Percentiles rank a stretch among this genome's conserved stretches.
Evolutionary conservation across 306 rosid species (phyloP).

Genomic region (Quercus glauca): DNA sequence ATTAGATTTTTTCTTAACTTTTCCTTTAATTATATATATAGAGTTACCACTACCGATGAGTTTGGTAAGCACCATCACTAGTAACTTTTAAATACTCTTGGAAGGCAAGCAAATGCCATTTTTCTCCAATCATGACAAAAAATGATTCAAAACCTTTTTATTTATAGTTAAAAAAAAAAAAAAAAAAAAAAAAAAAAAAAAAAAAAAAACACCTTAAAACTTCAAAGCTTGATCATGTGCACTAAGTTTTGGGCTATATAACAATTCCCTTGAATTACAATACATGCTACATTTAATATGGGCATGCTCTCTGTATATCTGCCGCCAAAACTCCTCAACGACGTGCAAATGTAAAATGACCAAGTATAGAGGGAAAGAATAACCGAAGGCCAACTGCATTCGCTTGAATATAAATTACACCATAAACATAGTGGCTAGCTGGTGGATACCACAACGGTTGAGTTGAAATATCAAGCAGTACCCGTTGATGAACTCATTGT

Average conservation of each 20-base stretch:
- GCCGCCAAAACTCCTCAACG: conserved; percentile 17
- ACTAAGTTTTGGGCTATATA: conserved; percentile 12
- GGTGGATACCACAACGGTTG: background rate
- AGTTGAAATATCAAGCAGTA: background rate
- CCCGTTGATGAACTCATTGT: conserved; percentile 27
- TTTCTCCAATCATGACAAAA: background rate
- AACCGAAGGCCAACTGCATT: conserved; percentile 3
- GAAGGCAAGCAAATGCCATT: background rate
- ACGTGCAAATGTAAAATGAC: background rate
- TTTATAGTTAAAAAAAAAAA: conserved; percentile 12
- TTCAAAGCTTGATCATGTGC: background rate
- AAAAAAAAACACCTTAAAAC: too few relatives aligned
- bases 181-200: too few relatives aligned
- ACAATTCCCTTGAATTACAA: conserved; percentile 2
- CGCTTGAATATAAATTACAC: background rate
- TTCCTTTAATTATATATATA: too few relatives aligned
- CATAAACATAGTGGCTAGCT: conserved; percentile 4
- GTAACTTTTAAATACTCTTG: background rate
- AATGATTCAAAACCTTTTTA: background rate
- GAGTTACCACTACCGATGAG: background rate
- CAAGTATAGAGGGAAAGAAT: background rate
- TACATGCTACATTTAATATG: background rate
- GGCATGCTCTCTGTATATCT: background rate
- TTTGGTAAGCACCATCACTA: background rate
- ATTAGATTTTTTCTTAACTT: too few relatives aligned